phyloP scores from a whole-genome alignment of 345 rosid genomes.

The rapeseed (Brassica napus) region Da-Ae NC_063442.1:6659001-6659500 shows the following conservation, averaged over 20 bases:
- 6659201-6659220: background rate
- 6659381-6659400: constrained; percentile 18
- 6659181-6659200: background rate
- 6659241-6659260: background rate
- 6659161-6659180: background rate
- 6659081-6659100: background rate
- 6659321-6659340: constrained; percentile 33
- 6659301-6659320: constrained; percentile 4
- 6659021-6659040: constrained; percentile 22
- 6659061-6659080: constrained; percentile 21
- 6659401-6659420: constrained; percentile 30
- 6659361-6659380: constrained; percentile 23
- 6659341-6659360: constrained; percentile 26
- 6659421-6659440: too few species aligned
- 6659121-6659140: background rate
- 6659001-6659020: constrained; percentile 35
- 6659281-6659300: constrained; percentile 25
- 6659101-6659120: constrained; percentile 8
- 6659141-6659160: background rate
- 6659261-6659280: background rate
- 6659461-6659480: too few species aligned
- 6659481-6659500: too few species aligned
- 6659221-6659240: background rate
- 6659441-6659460: too few species aligned
- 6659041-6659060: constrained; percentile 27